Conservation (phyloP, 1,139 yeast genomes). For the Pichia sp. region DNA sequence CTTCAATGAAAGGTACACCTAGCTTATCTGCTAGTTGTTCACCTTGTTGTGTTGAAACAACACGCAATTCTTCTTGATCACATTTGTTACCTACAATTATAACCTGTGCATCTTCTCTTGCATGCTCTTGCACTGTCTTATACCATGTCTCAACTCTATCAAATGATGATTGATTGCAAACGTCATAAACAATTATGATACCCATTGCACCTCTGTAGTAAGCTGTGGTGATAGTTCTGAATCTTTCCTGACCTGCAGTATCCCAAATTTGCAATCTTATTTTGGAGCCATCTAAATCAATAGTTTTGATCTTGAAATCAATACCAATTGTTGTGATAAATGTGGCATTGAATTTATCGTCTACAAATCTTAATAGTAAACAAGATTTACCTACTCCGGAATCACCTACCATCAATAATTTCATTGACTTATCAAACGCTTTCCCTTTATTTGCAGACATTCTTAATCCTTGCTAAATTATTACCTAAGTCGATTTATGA, state of each 20-base stretch:
- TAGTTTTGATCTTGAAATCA: slow-evolving; percentile 95
- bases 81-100: slow-evolving; percentile 93
- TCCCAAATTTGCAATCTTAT: slow-evolving; percentile 98
- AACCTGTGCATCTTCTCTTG: slow-evolving; percentile 90
- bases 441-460: slow-evolving; percentile 17
- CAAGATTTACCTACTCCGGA: slow-evolving; percentile 97
- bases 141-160: slow-evolving; percentile 85
- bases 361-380: slow-evolving; percentile 86
- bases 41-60: slow-evolving; percentile 83
- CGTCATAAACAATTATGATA: slow-evolving; percentile 90
- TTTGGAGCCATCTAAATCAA: slow-evolving; percentile 85
- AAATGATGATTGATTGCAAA: slow-evolving; percentile 89
- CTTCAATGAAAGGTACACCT: slow-evolving; percentile 87
- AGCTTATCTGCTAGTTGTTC: slow-evolving; percentile 80
- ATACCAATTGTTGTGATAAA: slow-evolving; percentile 97
- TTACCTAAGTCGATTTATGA: too few relatives aligned
- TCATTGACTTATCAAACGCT: slow-evolving; percentile 82
- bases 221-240: slow-evolving; percentile 96
- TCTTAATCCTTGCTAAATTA: background rate
- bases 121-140: slow-evolving; percentile 91
- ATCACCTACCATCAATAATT: slow-evolving; percentile 89
- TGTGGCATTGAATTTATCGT: slow-evolving; percentile 92
- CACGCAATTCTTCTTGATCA: slow-evolving; percentile 73
- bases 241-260: slow-evolving; percentile 98
- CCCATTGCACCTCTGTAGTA: slow-evolving; percentile 99